These are phyloP conservation scores for Calycina herbarum DNA, from an alignment of 2,329 filamentous ascomycete species.

Conservation along the genomic window DNA sequence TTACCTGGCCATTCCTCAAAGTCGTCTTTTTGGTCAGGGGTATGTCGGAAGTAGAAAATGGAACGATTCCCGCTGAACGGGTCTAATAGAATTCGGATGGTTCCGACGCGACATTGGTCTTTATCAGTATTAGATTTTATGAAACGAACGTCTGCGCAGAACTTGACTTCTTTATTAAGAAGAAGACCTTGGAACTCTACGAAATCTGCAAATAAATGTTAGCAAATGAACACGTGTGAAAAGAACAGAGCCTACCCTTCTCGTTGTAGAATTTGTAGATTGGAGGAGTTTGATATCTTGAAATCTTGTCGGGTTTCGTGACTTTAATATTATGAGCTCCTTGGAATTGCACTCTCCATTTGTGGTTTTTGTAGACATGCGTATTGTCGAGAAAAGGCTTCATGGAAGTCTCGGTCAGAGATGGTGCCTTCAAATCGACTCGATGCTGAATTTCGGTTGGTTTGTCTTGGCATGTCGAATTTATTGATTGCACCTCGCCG, in stretches of 20 bases:
- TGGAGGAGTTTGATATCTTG: conserved; percentile 16
- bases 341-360: conserved; percentile 25
- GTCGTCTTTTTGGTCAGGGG: conserved; percentile 20
- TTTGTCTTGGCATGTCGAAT: conserved; percentile 19
- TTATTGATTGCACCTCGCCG: conserved; percentile 24
- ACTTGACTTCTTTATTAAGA: conserved; percentile 22
- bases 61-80: conserved; percentile 15
- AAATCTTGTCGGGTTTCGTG: conserved; percentile 15
- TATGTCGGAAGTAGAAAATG: conserved; percentile 28
- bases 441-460: conserved; percentile 23
- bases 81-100: conserved; percentile 27
- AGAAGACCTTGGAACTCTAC: conserved; percentile 23
- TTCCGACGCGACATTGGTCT: conserved; percentile 22
- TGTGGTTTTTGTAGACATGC: conserved; percentile 22
- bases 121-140: conserved; percentile 22
- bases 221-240: not conserved
- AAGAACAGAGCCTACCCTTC: conserved; percentile 18
- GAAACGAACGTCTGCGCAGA: conserved; percentile 18
- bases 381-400: conserved; percentile 29
- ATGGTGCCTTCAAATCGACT: conserved; percentile 16
- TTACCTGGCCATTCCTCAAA: conserved; percentile 30
- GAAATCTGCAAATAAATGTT: conserved; percentile 18
- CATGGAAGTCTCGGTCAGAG: conserved; percentile 25
- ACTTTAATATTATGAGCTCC: conserved; percentile 26
- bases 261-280: conserved; percentile 26